These are phyloP conservation scores for Wallacemonas sp. DNA, from an alignment of 208 protist species.

Conservation along the genomic window DNA sequence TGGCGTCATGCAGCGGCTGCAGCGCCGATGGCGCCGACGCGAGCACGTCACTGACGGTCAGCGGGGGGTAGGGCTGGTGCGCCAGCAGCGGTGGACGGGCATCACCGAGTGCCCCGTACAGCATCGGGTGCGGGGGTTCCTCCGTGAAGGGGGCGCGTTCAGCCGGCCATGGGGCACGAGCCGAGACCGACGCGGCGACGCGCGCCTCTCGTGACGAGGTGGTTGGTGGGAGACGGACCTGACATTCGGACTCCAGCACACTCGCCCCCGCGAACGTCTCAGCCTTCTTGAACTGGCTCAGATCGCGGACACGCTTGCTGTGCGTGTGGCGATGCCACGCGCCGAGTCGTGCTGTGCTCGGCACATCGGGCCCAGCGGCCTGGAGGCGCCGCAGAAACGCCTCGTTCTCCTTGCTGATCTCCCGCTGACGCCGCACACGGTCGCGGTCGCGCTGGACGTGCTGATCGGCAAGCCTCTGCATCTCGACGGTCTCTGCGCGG, in stretches of 20 bases:
- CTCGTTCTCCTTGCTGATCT: conserved; percentile 30
- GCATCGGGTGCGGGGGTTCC: background rate
- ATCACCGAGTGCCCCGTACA: background rate
- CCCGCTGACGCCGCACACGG: conserved; percentile 19
- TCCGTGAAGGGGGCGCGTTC: conserved; percentile 3
- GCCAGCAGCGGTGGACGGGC: conserved; percentile 33
- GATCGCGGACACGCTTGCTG: conserved; percentile 33
- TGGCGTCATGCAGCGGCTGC: conserved; percentile 28
- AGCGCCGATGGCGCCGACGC: conserved; percentile 28
- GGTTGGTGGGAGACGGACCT: conserved; percentile 1
- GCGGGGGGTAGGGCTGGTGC: conserved; percentile 31
- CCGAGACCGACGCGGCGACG: background rate
- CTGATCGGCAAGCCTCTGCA: conserved; percentile 45
- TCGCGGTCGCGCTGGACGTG: conserved; percentile 24
- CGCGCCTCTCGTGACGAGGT: background rate
- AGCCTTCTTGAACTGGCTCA: conserved; percentile 46
- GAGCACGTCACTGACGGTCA: conserved; percentile 27
- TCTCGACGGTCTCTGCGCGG: conserved; percentile 21
- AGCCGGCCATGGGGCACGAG: background rate
- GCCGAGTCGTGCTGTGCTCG: conserved; percentile 35
- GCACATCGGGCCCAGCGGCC: conserved; percentile 24
- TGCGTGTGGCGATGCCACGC: conserved; percentile 54
- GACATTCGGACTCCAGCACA: conserved; percentile 34
- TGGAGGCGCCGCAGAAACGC: conserved; percentile 42
- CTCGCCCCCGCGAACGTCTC: conserved; percentile 54